Base-by-base conservation (phyloP, 2,329 filamentous ascomycete genomes). In the Cytospora piceicola region DNA sequence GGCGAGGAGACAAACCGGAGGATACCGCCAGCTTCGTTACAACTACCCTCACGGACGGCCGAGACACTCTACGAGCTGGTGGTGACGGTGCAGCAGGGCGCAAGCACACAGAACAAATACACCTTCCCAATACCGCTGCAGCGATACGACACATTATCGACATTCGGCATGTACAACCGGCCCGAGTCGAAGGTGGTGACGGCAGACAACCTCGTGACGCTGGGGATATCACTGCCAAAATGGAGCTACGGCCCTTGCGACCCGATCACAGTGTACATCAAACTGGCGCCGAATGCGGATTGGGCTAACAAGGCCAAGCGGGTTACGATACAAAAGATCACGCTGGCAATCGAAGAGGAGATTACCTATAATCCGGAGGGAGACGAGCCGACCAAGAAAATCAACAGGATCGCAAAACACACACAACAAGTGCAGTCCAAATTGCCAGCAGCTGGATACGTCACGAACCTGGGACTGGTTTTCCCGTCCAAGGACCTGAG, bases 101-200 rank as follows among this genome's bases (percentile, higher is more conserved):
- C 90, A 71, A 88, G 88, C 72, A 88, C 92, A 68, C 93, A 97
- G 79, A 93, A 92, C 78, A 96, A 96, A 78, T 95, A 96, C 78
- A 83, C 88, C 5, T 97, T 97, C 72, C 92, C 95, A 1, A 91
- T 98, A 49, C 94, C 94, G 1, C 87, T 99, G 71, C 88, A 92
- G 71, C 86, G 95, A 75, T 99, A 98, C 80, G 95, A 99, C 77
- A 99, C 94, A 1, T 83, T 99, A 58, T 97, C 94, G 52, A 98
- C 95, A 1, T 99, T 99, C 80, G 95, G 95, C 78, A 98, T 98
- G 95, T 99, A 98, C 82, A 98, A 98, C 79, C 90, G 93, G 63
- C 94, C 94, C 20, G 94, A 97, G 77, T 91, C 90, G 66, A 92
- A 93, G 64, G 90, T 96, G 73, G 87, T 89, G 67, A 92, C 93